These are phyloP conservation scores for Pistacia atlantica DNA, from an alignment of 345 rosid genomes.

Conservation along the genomic window DNA sequence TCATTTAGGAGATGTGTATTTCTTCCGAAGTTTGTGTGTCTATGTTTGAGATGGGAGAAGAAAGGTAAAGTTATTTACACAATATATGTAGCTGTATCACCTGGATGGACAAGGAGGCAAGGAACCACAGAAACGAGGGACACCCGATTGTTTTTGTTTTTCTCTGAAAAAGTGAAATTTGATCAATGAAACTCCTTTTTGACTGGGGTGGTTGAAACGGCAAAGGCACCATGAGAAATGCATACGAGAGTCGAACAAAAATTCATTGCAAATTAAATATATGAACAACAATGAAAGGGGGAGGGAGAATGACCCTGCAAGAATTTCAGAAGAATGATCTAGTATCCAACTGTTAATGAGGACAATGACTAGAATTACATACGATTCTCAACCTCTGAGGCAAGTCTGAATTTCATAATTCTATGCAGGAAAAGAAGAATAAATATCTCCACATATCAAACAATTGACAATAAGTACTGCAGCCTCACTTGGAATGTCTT, in stretches of 20 bases:
- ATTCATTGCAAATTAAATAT: conserved; percentile 18
- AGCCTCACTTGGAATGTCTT: background rate
- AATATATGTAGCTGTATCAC: conserved; percentile 33
- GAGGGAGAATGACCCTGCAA: background rate
- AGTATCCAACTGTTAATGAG: background rate
- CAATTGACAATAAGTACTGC: background rate
- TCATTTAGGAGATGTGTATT: too few species aligned
- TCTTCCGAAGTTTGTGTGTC: too few species aligned
- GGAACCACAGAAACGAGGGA: conserved; percentile 76
- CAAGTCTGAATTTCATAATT: background rate
- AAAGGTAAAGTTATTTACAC: conserved; percentile 13
- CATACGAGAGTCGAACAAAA: conserved; percentile 23
- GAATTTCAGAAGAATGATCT: background rate
- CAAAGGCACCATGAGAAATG: conserved; percentile 69
- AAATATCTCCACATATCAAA: background rate
- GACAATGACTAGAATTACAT: background rate
- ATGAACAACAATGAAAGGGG: conserved; percentile 5
- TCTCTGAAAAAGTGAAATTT: conserved; percentile 46
- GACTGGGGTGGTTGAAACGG: conserved; percentile 81
- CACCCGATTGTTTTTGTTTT: conserved; percentile 66
- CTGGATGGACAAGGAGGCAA: conserved; percentile 69
- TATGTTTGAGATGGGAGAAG: background rate
- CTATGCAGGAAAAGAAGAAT: background rate
- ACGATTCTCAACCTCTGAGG: background rate
- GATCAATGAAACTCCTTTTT: conserved; percentile 69